These are phyloP conservation scores for Polygonum aviculare DNA, from an alignment of 148 eudicot genomes.

Conservation along the genomic window DNA sequence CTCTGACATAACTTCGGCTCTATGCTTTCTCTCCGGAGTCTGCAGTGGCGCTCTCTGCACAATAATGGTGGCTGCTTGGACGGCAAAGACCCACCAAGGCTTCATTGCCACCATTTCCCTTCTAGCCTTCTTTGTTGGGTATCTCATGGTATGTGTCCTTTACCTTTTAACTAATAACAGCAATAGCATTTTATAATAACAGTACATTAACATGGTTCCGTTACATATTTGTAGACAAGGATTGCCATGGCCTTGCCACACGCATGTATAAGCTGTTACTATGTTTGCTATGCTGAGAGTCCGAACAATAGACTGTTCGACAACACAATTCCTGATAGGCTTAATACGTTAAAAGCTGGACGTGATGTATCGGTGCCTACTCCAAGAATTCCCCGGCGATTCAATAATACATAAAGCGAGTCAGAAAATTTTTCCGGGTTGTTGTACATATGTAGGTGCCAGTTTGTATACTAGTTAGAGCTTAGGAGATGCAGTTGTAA, in stretches of 20 bases:
- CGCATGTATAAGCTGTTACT: constrained; percentile 93
- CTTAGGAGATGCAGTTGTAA: background rate
- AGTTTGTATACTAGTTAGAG: background rate
- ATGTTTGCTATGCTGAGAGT: constrained; percentile 90
- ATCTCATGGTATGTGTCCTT: constrained; percentile 71
- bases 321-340: constrained; percentile 45
- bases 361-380: constrained; percentile 58
- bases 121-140: constrained; percentile 74
- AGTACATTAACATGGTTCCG: background rate
- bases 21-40: constrained; percentile 85
- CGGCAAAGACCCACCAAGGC: constrained; percentile 42
- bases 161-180: background rate
- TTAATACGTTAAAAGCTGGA: constrained; percentile 37
- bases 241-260: constrained; percentile 96
- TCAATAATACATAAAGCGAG: constrained; percentile 11
- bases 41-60: constrained; percentile 90
- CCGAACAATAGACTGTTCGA: constrained; percentile 70
- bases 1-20: constrained; percentile 69
- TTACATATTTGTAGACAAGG: constrained; percentile 51
- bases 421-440: background rate
- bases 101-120: constrained; percentile 76
- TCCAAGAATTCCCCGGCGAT: constrained; percentile 69
- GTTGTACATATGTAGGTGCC: background rate
- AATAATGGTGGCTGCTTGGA: constrained; percentile 88
- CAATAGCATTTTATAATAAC: background rate